Base-by-base conservation (phyloP, 345 rosid genomes). In the Anastatica hierochuntica region DNA sequence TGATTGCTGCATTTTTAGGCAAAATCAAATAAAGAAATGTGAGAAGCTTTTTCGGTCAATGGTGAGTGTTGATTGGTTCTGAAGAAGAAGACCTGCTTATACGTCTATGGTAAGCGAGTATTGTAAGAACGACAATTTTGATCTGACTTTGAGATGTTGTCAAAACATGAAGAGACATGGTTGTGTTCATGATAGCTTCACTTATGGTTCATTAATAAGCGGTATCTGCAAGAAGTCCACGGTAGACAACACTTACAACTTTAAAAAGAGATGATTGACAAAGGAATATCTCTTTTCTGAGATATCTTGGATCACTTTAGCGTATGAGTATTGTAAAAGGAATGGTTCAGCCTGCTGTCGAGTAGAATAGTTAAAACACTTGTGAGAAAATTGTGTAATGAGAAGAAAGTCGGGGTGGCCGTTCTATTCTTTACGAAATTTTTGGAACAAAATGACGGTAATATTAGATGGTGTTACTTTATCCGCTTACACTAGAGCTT, bases 71-170 rank as follows among this genome's bases (percentile, higher is more conserved):
- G 82, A 84, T 8, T 87, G 56, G 70, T 76, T 66, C 96, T 95
- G 39, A 82, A 87, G 10, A 90, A 84, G 69, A 84, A 90, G 79
- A 90, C n/a, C n/a, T n/a, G n/a, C 96, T 10, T 90, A 74, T 65
- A 84, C 96, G 2, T 87, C 96, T 12, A 76, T 87, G 85, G 74
- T 90, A 6, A 63, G 89, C 27, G 96, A 96, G 31, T 79, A 76
- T 60, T 75, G 84, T 62, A 74, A 79, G 33, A 82, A 66, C 50
- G 81, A 84, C 34, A 68, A 76, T 58, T 53, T 74, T 13, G 74
- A 53, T 49, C 34, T 60, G 26, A 95, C 85, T 20, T 6, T 79
- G 29, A 76, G 67, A 34, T 43, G 73, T 69, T 78, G 84, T 76
- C 71, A 49, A 33, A 79, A 58, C 62, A 90, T 90, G 96, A 68